phyloP scores from a whole-genome alignment of 768 basidiomycete species.

The Candolleomyces eurysporus region DNA sequence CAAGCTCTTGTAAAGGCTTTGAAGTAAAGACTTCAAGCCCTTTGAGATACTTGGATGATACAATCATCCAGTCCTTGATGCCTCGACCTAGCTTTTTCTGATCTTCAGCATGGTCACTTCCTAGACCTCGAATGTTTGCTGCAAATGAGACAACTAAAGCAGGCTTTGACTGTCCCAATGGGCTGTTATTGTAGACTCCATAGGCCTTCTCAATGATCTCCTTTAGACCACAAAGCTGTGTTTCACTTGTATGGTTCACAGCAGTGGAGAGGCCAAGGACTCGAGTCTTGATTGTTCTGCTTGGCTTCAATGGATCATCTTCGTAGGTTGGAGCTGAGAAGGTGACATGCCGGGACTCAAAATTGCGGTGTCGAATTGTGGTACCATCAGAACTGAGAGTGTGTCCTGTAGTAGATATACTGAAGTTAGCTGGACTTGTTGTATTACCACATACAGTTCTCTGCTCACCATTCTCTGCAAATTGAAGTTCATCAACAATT shows the following conservation, averaged over 20 bases:
- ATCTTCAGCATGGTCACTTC: neutral
- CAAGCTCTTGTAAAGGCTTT: too few relatives aligned
- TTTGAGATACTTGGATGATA: too few relatives aligned
- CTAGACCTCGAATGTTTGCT: neutral
- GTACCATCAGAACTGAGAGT: slow-evolving; percentile 21
- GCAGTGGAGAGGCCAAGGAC: slow-evolving; percentile 10
- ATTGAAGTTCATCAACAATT: neutral
- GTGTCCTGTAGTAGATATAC: neutral
- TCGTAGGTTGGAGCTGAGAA: slow-evolving; percentile 5
- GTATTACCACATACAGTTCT: too few relatives aligned
- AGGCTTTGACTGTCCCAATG: neutral
- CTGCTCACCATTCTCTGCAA: neutral
- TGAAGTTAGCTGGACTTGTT: too few relatives aligned
- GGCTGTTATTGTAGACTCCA: neutral
- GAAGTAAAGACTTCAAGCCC: too few relatives aligned
- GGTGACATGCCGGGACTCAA: slow-evolving; percentile 16
- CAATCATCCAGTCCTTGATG: too few relatives aligned
- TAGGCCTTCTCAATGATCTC: neutral
- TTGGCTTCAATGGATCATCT: neutral
- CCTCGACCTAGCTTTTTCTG: neutral
- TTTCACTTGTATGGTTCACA: slow-evolving; percentile 19
- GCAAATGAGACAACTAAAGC: neutral
- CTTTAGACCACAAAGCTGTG: neutral
- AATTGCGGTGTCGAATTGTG: slow-evolving; percentile 13
- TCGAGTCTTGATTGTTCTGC: neutral